A percentile compares a stretch with the other conserved stretches of the same genome.
Evolutionary conservation across 2,329 filamentous ascomycete species (phyloP).

Genomic region (Paramyrothecium roridum): DNA sequence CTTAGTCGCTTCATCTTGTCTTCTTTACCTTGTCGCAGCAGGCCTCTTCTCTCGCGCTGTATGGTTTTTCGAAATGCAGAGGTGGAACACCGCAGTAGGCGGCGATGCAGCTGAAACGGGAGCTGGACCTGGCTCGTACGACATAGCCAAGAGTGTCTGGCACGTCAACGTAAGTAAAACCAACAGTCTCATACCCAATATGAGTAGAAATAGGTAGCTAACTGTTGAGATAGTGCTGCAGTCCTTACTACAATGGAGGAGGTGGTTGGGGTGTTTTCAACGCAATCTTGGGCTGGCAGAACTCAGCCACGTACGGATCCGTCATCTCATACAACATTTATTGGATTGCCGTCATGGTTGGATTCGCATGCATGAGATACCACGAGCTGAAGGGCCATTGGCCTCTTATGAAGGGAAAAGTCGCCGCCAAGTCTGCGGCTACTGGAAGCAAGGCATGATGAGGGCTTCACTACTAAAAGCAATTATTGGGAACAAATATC

Average conservation of each 20-base stretch:
- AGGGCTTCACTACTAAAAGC: too few relatives aligned
- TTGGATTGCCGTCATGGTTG: constrained; percentile 74
- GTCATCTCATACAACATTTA: constrained; percentile 87
- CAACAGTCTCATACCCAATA: background rate
- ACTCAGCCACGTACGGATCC: constrained; percentile 83
- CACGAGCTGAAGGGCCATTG: constrained; percentile 55
- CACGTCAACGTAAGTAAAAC: constrained; percentile 71
- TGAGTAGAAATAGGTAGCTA: constrained; percentile 1
- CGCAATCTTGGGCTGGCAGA: constrained; percentile 80
- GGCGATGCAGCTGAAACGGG: constrained; percentile 51
- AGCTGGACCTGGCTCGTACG: constrained; percentile 70
- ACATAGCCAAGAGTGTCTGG: constrained; percentile 77
- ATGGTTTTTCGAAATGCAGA: constrained; percentile 70
- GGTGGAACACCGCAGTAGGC: constrained; percentile 65
- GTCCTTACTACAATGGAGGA: constrained; percentile 66
- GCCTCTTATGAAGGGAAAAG: constrained; percentile 38
- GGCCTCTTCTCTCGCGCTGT: constrained; percentile 78
- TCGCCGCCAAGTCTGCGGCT: constrained; percentile 3
- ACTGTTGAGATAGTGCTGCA: constrained; percentile 68
- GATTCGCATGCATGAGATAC: constrained; percentile 64
- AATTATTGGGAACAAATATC: too few relatives aligned
- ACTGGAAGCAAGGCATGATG: constrained; percentile 3
- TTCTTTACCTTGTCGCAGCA: constrained; percentile 80
- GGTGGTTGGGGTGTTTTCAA: constrained; percentile 88
- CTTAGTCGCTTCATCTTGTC: constrained; percentile 76